A percentile compares a stretch with the other conserved stretches of the same genome.
Conservation (phyloP, 2,329 filamentous ascomycete species). For the Fusarium metavorans region DNA sequence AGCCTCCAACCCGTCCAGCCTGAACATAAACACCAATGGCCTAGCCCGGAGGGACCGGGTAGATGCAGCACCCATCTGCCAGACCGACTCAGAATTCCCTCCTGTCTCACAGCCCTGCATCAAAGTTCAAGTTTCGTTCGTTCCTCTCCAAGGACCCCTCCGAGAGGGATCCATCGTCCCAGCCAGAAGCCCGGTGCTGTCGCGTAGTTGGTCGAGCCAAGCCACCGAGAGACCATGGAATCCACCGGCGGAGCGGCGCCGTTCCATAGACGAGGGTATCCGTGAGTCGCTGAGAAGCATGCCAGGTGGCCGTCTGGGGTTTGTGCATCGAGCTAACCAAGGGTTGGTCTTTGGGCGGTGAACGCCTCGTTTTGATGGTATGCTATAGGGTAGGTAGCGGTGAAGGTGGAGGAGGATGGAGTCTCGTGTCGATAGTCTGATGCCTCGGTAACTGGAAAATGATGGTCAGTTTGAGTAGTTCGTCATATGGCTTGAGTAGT, state of each 20-base stretch:
- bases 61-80: constrained; percentile 25
- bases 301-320: constrained; percentile 43
- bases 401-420: constrained; percentile 32
- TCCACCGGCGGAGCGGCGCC: constrained; percentile 20
- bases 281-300: constrained; percentile 32
- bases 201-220: constrained; percentile 27
- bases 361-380: constrained; percentile 19
- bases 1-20: constrained; percentile 19
- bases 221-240: constrained; percentile 13
- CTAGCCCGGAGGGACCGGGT: constrained; percentile 22
- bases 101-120: constrained; percentile 12
- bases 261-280: constrained; percentile 13
- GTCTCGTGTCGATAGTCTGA: constrained; percentile 12
- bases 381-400: constrained; percentile 44
- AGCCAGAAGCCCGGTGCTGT: constrained; percentile 19
- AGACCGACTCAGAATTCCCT: constrained; percentile 17
- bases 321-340: constrained; percentile 38
- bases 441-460: constrained; percentile 24
- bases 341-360: constrained; percentile 42
- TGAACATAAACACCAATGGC: constrained; percentile 29
- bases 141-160: not conserved
- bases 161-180: not conserved
- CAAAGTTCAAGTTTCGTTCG: constrained; percentile 1
- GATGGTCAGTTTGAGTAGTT: constrained; percentile 12
- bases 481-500: not conserved